A percentile compares a stretch with the other conserved stretches of the same genome.
These are phyloP conservation scores for Exophiala viscosa DNA, from an alignment of 2,329 filamentous ascomycete species.

Conservation along the genomic window DNA sequence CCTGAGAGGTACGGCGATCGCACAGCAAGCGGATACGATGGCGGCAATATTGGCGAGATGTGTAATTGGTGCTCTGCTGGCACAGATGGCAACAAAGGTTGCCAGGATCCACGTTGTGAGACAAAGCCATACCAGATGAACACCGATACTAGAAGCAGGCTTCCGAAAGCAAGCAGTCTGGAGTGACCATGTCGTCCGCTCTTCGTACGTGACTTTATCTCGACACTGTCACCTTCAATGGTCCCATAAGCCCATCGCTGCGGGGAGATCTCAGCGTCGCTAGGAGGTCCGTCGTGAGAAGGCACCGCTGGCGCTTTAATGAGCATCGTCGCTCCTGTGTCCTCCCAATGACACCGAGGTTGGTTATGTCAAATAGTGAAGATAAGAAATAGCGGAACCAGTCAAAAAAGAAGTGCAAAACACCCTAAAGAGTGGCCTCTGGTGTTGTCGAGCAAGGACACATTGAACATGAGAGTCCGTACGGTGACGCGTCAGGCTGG, in stretches of 20 bases:
- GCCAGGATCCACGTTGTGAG: neutral
- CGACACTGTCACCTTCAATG: neutral
- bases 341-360: neutral
- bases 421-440: neutral
- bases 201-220: neutral
- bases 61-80: neutral
- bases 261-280: neutral
- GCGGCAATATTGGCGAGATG: slow-evolving; percentile 33
- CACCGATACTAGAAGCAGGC: neutral
- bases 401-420: neutral
- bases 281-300: neutral
- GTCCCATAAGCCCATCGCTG: neutral
- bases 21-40: slow-evolving; percentile 45
- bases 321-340: neutral
- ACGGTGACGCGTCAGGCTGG: neutral
- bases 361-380: neutral
- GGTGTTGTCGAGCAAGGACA: neutral
- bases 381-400: neutral
- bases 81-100: neutral
- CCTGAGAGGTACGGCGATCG: slow-evolving; percentile 42
- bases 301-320: neutral
- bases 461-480: neutral
- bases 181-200: neutral
- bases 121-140: neutral
- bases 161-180: neutral